Evolutionary conservation across 179 eudicot species (phyloP).

Genomic region (Gypsophila paniculata): DNA sequence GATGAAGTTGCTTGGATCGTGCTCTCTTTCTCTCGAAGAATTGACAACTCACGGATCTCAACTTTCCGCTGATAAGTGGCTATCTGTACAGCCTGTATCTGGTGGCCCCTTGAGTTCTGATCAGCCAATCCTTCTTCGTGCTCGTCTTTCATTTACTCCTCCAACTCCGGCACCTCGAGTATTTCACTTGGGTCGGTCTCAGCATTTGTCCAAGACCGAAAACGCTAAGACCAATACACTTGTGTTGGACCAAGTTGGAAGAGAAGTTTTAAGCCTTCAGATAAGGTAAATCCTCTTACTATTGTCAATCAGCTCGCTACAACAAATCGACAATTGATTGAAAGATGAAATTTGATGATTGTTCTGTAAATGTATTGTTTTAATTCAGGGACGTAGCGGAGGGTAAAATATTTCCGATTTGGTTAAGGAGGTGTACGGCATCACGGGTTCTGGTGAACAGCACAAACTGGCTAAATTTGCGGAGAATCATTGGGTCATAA

Average conservation of each 20-base stretch:
- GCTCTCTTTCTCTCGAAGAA: conserved; percentile 9
- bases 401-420: conserved; percentile 23
- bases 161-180: conserved; percentile 51
- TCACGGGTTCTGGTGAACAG: conserved; percentile 51
- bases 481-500: conserved; percentile 55
- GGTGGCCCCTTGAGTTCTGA: neutral
- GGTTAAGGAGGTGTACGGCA: conserved; percentile 48
- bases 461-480: conserved; percentile 49
- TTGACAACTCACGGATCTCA: neutral
- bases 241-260: conserved; percentile 57
- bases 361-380: neutral
- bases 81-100: neutral
- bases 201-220: conserved; percentile 35
- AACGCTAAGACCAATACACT: conserved; percentile 47
- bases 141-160: conserved; percentile 60
- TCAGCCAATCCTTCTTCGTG: conserved; percentile 31
- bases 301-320: no score
- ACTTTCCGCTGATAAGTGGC: conserved; percentile 10
- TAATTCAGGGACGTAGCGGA: conserved; percentile 40
- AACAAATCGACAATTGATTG: no score
- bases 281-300: conserved; percentile 31
- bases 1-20: conserved; percentile 20
- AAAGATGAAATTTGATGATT: neutral
- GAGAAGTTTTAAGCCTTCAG: conserved; percentile 61
- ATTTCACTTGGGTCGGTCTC: conserved; percentile 47